Percentiles rank a stretch among this genome's conserved stretches.
These are phyloP conservation scores for Ambrosia hybrid DNA, from an alignment of 140 eudicot species.

Conservation along the genomic window DNA sequence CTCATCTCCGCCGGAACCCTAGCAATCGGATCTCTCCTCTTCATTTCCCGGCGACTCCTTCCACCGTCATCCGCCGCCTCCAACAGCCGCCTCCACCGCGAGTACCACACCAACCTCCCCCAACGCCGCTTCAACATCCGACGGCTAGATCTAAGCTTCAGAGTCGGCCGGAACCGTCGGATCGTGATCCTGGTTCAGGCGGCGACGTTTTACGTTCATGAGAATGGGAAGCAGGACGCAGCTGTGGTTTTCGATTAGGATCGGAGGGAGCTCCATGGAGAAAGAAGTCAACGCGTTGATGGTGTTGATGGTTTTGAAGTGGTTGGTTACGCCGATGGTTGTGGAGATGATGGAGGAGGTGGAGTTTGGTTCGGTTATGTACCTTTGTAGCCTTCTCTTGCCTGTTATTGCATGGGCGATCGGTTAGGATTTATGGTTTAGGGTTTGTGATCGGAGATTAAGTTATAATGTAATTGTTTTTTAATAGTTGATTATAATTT, in stretches of 20 bases:
- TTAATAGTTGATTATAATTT: too few species aligned
- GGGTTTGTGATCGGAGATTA: slow-evolving; percentile 12
- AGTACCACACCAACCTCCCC: slow-evolving; percentile 29
- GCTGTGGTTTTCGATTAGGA: slow-evolving; percentile 29
- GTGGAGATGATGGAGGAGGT: slow-evolving; percentile 30
- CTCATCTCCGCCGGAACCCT: slow-evolving; percentile 31
- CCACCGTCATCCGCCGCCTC: slow-evolving; percentile 18
- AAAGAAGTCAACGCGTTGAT: slow-evolving; percentile 33
- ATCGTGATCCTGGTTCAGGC: slow-evolving; percentile 30
- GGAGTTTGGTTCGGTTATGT: slow-evolving; percentile 25
- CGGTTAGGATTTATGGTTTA: slow-evolving; percentile 13
- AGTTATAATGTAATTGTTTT: background rate
- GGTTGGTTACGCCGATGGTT: slow-evolving; percentile 27
- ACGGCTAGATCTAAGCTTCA: slow-evolving; percentile 31
- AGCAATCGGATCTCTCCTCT: slow-evolving; percentile 33
- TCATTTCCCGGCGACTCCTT: slow-evolving; percentile 25
- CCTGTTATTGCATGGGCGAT: slow-evolving; percentile 30
- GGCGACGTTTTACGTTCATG: slow-evolving; percentile 21
- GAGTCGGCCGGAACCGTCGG: slow-evolving; percentile 31
- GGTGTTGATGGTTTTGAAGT: slow-evolving; percentile 26
- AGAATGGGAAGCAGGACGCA: slow-evolving; percentile 31
- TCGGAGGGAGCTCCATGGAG: slow-evolving; percentile 34
- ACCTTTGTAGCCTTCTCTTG: slow-evolving; percentile 29
- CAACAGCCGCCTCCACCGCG: slow-evolving; percentile 29
- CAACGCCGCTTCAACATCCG: slow-evolving; percentile 34